Conservation (phyloP, 768 basidiomycete species). For the Pulveroboletus sp. region DNA sequence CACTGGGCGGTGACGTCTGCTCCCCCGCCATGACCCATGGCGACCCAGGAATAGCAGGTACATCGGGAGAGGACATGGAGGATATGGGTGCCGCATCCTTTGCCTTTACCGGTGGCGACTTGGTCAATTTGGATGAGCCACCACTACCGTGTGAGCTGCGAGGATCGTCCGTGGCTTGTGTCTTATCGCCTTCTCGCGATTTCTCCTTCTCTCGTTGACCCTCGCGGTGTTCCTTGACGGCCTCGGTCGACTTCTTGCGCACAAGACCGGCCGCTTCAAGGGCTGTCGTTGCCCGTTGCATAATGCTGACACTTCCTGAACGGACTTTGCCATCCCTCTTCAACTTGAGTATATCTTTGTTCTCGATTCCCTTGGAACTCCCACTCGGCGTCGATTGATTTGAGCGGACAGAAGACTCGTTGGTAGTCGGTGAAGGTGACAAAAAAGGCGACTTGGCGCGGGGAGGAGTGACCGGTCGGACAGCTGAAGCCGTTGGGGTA, state of each 20-base stretch:
- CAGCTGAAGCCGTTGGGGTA: conserved; percentile 56
- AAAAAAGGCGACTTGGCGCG: conserved; percentile 50
- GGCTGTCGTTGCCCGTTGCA: conserved; percentile 92
- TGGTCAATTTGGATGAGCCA: conserved; percentile 58
- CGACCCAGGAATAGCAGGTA: conserved; percentile 47
- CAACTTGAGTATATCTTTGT: conserved; percentile 46
- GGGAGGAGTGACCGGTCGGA: conserved; percentile 50
- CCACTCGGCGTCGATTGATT: conserved; percentile 70
- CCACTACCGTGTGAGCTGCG: conserved; percentile 63
- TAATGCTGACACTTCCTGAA: conserved; percentile 91
- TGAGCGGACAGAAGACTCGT: conserved; percentile 51
- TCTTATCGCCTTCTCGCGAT: conserved; percentile 42
- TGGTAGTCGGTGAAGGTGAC: conserved; percentile 54
- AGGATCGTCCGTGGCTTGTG: conserved; percentile 50
- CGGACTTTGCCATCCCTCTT: conserved; percentile 60
- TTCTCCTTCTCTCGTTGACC: conserved; percentile 41
- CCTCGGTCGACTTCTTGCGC: conserved; percentile 78
- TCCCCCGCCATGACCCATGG: conserved; percentile 70
- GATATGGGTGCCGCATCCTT: conserved; percentile 44
- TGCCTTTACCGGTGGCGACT: conserved; percentile 63
- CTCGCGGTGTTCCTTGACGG: conserved; percentile 61
- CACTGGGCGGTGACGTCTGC: conserved; percentile 36
- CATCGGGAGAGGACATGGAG: conserved; percentile 48
- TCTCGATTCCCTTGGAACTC: conserved; percentile 49
- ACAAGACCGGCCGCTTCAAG: conserved; percentile 84